These are phyloP conservation scores for Leccinum pachyderme DNA, from an alignment of 1,284 basidiomycete genomes.

Conservation along the genomic window DNA sequence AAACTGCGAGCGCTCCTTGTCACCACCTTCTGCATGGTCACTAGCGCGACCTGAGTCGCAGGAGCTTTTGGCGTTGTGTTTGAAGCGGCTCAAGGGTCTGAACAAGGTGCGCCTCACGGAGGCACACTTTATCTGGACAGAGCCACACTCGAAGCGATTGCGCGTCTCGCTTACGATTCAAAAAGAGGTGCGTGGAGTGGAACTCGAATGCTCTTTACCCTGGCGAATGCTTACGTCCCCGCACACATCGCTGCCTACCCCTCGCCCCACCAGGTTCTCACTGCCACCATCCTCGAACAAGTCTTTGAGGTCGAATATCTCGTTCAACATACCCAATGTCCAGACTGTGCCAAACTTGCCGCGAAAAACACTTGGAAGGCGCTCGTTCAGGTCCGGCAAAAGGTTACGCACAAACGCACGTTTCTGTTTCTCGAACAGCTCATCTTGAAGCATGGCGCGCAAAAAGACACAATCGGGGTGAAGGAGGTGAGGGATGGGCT, in stretches of 20 bases:
- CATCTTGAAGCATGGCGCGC: conserved; percentile 94
- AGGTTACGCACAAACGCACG: conserved; percentile 96
- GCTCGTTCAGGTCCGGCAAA: conserved; percentile 95
- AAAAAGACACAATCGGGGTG: conserved; percentile 93
- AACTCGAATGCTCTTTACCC: background rate
- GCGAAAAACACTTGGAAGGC: conserved; percentile 99
- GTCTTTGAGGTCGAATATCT: conserved; percentile 97
- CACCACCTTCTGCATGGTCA: conserved; percentile 88
- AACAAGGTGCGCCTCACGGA: conserved; percentile 95
- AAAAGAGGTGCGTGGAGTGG: conserved; percentile 71
- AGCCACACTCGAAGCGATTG: conserved; percentile 93
- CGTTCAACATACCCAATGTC: conserved; percentile 95
- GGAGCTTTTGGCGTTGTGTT: conserved; percentile 86
- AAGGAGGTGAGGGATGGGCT: conserved; percentile 94
- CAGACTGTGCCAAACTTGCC: conserved; percentile 89
- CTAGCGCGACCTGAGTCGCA: conserved; percentile 88
- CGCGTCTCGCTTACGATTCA: conserved; percentile 96
- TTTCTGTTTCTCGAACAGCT: conserved; percentile 98
- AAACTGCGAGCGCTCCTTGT: conserved; percentile 95
- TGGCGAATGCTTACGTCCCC: background rate
- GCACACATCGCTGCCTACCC: background rate
- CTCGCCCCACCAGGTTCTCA: conserved; percentile 65
- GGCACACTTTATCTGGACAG: conserved; percentile 99
- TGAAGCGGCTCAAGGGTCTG: conserved; percentile 93
- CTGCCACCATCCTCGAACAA: conserved; percentile 95